Evolutionary conservation across 208 protist species (phyloP), one percentile per base, ranked within the genome.

Genomic region (Endotrypanum monterogeii): DNA sequence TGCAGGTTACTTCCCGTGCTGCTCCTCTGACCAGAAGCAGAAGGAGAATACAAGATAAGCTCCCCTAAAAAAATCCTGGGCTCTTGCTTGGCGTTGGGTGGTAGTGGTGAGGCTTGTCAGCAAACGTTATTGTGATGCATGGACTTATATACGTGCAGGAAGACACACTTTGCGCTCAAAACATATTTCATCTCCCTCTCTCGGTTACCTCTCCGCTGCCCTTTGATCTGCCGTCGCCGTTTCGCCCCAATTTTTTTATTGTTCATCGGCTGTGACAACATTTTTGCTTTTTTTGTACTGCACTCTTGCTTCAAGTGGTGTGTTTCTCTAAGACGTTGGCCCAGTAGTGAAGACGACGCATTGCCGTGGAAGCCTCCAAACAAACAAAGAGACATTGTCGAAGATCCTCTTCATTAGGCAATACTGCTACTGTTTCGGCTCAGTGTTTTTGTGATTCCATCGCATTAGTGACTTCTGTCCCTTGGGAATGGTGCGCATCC

Each of bases 401-500:
- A 20, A 7, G 58, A 23, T 23, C 23, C 14, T 46, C 58, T 65
- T 9, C 58, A 46, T 65, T 35, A 3, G 58, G 25, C 37, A 39
- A 7, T 9, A 2, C 8, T 48, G 11, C 58, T 46, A 46, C 9
- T 39, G 6, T 30, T 6, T 6, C 11, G 2, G 39, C 35, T 48
- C 23, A 28, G 12, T 16, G 18, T 18, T 14, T 4, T 1, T 46
- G 11, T 35, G 58, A 65, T 37, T 11, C 20, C 58, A 46, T 37
- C 32, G 58, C 58, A 44, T 18, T 18, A 41, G 25, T 18, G 23
- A 25, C 32, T n/a, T n/a, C n/a, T n/a, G 20, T 65, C 7, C 28
- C 0, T 20, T 35, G 39, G 28, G 56, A 35, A 83, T 79, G 74
- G 72, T 39, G 52, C 79, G 58, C 58, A 39, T 84, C 5, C 74